Evolutionary conservation across 352 stramenopile species (phyloP).

Genomic region (Globisporangium canariense): DNA sequence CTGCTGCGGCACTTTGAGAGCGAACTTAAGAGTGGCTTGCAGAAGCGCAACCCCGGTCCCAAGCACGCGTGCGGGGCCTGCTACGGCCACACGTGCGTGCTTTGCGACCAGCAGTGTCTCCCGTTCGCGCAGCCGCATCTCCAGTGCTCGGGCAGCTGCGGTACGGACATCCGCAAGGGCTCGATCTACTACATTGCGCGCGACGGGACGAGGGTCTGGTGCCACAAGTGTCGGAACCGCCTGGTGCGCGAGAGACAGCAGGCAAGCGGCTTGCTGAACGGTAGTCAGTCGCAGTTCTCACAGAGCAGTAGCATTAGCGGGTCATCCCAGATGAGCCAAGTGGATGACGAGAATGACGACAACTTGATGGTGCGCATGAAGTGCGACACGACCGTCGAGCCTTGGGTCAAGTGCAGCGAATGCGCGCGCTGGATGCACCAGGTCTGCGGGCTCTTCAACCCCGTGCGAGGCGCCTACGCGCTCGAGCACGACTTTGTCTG

Average conservation of each 20-base stretch:
- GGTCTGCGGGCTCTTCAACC: slow-evolving; percentile 93
- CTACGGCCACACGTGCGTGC: slow-evolving; percentile 60
- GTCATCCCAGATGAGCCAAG: slow-evolving; percentile 16
- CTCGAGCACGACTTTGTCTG: slow-evolving; percentile 52
- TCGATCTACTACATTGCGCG: slow-evolving; percentile 69
- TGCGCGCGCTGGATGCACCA: slow-evolving; percentile 88
- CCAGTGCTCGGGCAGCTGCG: slow-evolving; percentile 72
- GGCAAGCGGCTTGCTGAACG: background rate
- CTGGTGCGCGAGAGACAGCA: slow-evolving; percentile 29
- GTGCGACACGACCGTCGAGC: slow-evolving; percentile 61
- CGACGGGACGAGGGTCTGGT: slow-evolving; percentile 80
- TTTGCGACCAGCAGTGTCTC: slow-evolving; percentile 76
- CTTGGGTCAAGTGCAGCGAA: slow-evolving; percentile 76
- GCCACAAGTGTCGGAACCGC: slow-evolving; percentile 60
- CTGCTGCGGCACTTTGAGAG: slow-evolving; percentile 70
- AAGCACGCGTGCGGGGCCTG: slow-evolving; percentile 61
- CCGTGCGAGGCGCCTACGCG: slow-evolving; percentile 53
- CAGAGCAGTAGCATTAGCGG: slow-evolving; percentile 13
- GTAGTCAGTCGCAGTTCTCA: slow-evolving; percentile 13
- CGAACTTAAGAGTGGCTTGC: slow-evolving; percentile 34
- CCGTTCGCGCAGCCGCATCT: slow-evolving; percentile 55
- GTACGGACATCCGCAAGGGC: slow-evolving; percentile 73
- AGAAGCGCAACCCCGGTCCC: slow-evolving; percentile 36
- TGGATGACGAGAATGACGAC: slow-evolving; percentile 11
- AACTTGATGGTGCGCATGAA: slow-evolving; percentile 60